These are phyloP conservation scores for Monascus ruber DNA, from an alignment of 2,329 filamentous ascomycete species.

Conservation along the genomic window DNA sequence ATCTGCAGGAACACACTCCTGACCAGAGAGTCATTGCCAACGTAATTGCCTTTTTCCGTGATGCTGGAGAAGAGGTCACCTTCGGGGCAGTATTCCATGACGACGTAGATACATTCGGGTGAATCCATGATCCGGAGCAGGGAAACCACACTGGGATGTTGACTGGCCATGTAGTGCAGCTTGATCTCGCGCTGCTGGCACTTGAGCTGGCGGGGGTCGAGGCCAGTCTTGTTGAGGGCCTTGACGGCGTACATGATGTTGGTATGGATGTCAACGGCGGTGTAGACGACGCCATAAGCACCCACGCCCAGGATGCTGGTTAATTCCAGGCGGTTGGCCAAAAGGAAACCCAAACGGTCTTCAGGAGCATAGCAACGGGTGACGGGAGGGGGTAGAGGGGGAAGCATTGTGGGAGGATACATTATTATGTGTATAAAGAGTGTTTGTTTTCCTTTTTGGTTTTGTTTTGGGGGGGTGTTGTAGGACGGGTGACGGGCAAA, in stretches of 20 bases:
- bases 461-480: not conserved
- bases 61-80: slow-evolving; percentile 97
- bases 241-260: slow-evolving; percentile 86
- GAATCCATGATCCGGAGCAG: slow-evolving; percentile 89
- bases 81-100: slow-evolving; percentile 93
- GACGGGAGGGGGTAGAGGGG: slow-evolving; percentile 33
- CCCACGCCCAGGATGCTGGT: slow-evolving; percentile 80
- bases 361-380: slow-evolving; percentile 56
- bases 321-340: slow-evolving; percentile 74
- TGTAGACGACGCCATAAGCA: slow-evolving; percentile 93
- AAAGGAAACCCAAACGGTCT: slow-evolving; percentile 71
- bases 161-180: slow-evolving; percentile 78
- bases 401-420: slow-evolving; percentile 32
- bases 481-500: not conserved
- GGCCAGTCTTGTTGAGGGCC: slow-evolving; percentile 84
- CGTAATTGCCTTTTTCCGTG: slow-evolving; percentile 85
- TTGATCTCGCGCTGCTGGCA: slow-evolving; percentile 92
- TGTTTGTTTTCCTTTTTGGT: slow-evolving; percentile 3
- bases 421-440: slow-evolving; percentile 22
- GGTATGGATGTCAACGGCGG: slow-evolving; percentile 71
- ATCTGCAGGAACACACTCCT: slow-evolving; percentile 87
- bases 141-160: slow-evolving; percentile 86
- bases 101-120: slow-evolving; percentile 85
- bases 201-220: slow-evolving; percentile 74
- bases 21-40: slow-evolving; percentile 81